Conservation (phyloP, 2,329 filamentous ascomycete species). For the Ophiostoma pallidulum region DNA sequence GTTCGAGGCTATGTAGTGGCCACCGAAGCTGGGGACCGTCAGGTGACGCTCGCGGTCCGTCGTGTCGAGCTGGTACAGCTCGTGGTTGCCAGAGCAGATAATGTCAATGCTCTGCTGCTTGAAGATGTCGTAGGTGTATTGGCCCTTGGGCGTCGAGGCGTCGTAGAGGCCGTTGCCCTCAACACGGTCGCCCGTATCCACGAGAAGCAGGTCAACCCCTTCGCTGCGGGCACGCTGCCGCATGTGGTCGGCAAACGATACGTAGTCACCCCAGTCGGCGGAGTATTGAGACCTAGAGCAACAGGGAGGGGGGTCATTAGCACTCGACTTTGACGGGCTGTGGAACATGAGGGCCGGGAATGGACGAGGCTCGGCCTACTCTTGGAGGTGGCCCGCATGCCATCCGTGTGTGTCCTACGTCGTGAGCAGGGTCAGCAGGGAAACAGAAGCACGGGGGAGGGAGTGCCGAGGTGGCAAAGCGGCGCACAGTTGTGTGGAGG, state of each 20-base stretch:
- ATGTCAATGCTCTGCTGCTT: conserved; percentile 75
- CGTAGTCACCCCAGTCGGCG: conserved; percentile 95
- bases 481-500: conserved; percentile 68
- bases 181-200: conserved; percentile 88
- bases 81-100: conserved; percentile 85
- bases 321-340: too few relatives aligned
- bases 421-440: background rate
- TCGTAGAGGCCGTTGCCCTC: conserved; percentile 95
- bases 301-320: background rate
- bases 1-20: conserved; percentile 82
- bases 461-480: background rate
- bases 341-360: too few relatives aligned
- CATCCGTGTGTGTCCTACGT: conserved; percentile 75
- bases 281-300: conserved; percentile 67
- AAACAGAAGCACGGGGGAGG: background rate
- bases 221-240: conserved; percentile 65
- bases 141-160: conserved; percentile 74
- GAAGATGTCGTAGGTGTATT: conserved; percentile 82
- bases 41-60: conserved; percentile 67
- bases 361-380: conserved; percentile 40
- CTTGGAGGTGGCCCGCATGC: conserved; percentile 86
- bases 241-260: conserved; percentile 83
- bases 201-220: conserved; percentile 77
- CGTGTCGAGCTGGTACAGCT: conserved; percentile 76
- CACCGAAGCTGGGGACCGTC: conserved; percentile 74